Percentiles rank a stretch among this genome's conserved stretches.
These are phyloP conservation scores for Verbascum thapsus DNA, from an alignment of 257 asterid genomes.

Conservation along the genomic window DNA sequence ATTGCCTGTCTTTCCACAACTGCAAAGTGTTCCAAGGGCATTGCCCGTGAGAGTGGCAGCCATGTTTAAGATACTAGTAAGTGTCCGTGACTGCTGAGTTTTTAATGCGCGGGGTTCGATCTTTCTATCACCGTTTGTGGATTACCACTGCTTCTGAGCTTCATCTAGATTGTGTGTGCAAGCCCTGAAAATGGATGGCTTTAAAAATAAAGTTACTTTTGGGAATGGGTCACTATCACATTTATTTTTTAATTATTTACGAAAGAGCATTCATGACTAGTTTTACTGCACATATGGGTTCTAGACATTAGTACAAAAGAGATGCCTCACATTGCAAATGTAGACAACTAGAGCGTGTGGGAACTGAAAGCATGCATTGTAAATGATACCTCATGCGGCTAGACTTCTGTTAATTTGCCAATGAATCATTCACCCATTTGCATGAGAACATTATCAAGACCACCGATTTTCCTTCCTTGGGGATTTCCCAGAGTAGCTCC, in stretches of 20 bases:
- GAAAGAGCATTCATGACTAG: constrained; percentile 6
- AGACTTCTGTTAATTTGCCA: constrained; percentile 10
- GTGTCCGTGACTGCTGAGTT: constrained; percentile 36
- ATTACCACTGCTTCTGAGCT: constrained; percentile 21
- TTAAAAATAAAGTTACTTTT: constrained; percentile 18
- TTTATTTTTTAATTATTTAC: constrained; percentile 22
- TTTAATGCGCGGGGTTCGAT: constrained; percentile 18
- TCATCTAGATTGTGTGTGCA: constrained; percentile 15
- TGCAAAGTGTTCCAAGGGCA: constrained; percentile 63
- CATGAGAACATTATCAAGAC: constrained; percentile 4
- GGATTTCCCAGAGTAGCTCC: constrained; percentile 2
- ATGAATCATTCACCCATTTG: constrained; percentile 13
- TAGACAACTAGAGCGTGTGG: background rate
- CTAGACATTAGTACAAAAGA: constrained; percentile 14
- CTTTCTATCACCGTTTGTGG: constrained; percentile 11
- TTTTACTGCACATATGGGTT: background rate
- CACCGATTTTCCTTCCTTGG: background rate
- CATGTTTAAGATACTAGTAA: constrained; percentile 86
- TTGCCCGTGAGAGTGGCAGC: constrained; percentile 86
- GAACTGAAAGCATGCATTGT: constrained; percentile 4
- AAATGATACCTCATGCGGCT: background rate
- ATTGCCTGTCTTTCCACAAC: constrained; percentile 76
- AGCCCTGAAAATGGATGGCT: constrained; percentile 20
- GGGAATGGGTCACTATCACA: background rate
- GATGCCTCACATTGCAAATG: constrained; percentile 11